These are phyloP conservation scores for Saccharomyces mikatae DNA, from an alignment of 805 yeast genomes.

Conservation along the genomic window DNA sequence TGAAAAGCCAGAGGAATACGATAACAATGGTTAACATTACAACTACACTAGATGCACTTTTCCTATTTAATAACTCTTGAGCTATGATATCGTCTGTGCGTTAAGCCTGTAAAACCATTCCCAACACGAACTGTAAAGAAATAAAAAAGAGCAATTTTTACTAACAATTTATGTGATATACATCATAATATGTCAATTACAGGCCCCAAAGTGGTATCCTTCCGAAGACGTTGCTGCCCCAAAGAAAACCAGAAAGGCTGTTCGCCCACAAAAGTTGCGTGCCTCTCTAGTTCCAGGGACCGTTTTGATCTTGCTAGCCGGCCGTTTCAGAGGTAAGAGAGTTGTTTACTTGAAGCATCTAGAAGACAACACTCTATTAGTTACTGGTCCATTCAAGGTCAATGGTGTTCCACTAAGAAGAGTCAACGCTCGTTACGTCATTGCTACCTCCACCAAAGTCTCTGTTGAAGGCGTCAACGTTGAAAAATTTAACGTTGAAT, in stretches of 20 bases:
- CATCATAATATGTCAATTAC: constrained; percentile 1
- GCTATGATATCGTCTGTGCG: no score
- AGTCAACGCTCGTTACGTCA: constrained; percentile 97
- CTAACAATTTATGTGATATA: constrained; percentile 8
- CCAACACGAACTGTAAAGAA: background rate
- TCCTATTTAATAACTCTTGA: background rate
- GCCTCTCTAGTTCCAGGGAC: constrained; percentile 96
- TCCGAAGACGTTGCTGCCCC: constrained; percentile 84
- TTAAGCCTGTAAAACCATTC: background rate
- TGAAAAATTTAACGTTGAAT: constrained; percentile 84
- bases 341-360: constrained; percentile 94
- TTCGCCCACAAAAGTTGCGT: constrained; percentile 91
- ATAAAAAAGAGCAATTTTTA: constrained; percentile 4
- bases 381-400: constrained; percentile 98
- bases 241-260: constrained; percentile 83
- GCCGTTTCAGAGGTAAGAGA: constrained; percentile 99
- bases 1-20: background rate
- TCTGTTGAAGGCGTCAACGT: constrained; percentile 72
- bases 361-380: constrained; percentile 96
- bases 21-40: no score
- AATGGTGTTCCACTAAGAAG: constrained; percentile 99
- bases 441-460: constrained; percentile 94
- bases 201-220: constrained; percentile 91
- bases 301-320: constrained; percentile 93
- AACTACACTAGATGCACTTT: background rate